Percentiles rank a stretch among this genome's conserved stretches.
Evolutionary conservation across 495 filamentous ascomycete species (phyloP).

Genomic region (Hyaloscypha finlandica): DNA sequence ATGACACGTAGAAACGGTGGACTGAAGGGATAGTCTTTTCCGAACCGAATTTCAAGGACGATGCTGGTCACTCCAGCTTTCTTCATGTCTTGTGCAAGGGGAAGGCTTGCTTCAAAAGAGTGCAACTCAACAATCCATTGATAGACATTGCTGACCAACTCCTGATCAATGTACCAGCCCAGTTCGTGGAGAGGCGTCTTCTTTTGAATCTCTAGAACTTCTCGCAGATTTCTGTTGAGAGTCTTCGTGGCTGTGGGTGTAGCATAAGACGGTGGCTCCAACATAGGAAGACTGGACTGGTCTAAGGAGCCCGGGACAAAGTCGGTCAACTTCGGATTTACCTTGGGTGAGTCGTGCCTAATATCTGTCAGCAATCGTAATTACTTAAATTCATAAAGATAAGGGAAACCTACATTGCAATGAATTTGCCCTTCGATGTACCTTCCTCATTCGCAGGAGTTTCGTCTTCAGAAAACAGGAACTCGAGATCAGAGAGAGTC

Average conservation of each 20-base stretch:
- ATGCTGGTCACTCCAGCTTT: slow-evolving; percentile 59
- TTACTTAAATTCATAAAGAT: background rate
- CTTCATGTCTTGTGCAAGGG: slow-evolving; percentile 77
- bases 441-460: slow-evolving; percentile 7
- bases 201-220: slow-evolving; percentile 64
- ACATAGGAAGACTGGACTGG: slow-evolving; percentile 52
- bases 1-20: slow-evolving; percentile 89
- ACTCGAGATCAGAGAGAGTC: slow-evolving; percentile 51
- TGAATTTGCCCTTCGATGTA: background rate
- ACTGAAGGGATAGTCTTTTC: slow-evolving; percentile 68
- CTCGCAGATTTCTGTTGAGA: slow-evolving; percentile 63
- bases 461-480: slow-evolving; percentile 44
- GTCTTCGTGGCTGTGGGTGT: slow-evolving; percentile 60
- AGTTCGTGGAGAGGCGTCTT: slow-evolving; percentile 65
- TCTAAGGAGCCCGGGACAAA: slow-evolving; percentile 69
- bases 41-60: slow-evolving; percentile 81
- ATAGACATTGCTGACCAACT: slow-evolving; percentile 65
- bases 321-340: slow-evolving; percentile 46
- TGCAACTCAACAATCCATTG: slow-evolving; percentile 95
- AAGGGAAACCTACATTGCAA: slow-evolving; percentile 11
- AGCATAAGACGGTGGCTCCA: slow-evolving; percentile 71
- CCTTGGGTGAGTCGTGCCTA: slow-evolving; percentile 19
- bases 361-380: background rate
- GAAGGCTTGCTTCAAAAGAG: slow-evolving; percentile 69
- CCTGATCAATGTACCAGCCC: slow-evolving; percentile 80